Base-by-base conservation (phyloP, 176 grass and related monocot species). In the Avena sativa region DNA sequence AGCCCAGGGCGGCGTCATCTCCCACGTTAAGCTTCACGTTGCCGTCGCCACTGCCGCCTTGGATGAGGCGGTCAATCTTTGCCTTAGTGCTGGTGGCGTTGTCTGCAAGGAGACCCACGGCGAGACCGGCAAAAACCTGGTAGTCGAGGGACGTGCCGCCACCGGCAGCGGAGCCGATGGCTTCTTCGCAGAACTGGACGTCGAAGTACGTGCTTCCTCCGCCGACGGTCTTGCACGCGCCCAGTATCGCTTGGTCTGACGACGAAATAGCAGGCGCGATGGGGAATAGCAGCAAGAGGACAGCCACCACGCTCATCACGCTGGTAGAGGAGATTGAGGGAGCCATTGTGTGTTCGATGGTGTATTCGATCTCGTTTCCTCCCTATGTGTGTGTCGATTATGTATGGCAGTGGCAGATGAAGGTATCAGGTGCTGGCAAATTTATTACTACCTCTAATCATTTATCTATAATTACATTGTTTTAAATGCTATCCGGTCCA, bases 11-110 rank as follows among this genome's bases (percentile, higher is more conserved):
- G 16, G 17, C 50, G 34, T 59, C 20, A 2, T 60, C 25, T 2
- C 12, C 44, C 28, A 28, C 12, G 26, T 34, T 67, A 15, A 34
- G 6, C 79, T 52, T 2, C 5, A 6, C 57, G 17, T 4, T 19
- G 4, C 2, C 2, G n/a, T 43, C 40, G 40, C 40, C 40, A 43
- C 59, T 32, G 20, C 40, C 14, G 19, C 40, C 25, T 0, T 19
- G 5, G 50, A 88, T 43, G 9, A 85, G 55, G 66, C 30, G 46
- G 21, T 20, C 11, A 76, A 89, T 80, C 82, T 80, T 89, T 44
- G 44, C 20, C 32, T n/a, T 15, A n/a, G 81, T 85, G 76, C 11
- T 55, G 87, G 66, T 89, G 87, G 67, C 66, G 87, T 89, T 89
- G 30, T 46, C 12, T n/a, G 55, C 10, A 30, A 89, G 65, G 16